phyloP scores from a whole-genome alignment of 768 basidiomycete species.

The Boletus rufocinnamomeus region DNA sequence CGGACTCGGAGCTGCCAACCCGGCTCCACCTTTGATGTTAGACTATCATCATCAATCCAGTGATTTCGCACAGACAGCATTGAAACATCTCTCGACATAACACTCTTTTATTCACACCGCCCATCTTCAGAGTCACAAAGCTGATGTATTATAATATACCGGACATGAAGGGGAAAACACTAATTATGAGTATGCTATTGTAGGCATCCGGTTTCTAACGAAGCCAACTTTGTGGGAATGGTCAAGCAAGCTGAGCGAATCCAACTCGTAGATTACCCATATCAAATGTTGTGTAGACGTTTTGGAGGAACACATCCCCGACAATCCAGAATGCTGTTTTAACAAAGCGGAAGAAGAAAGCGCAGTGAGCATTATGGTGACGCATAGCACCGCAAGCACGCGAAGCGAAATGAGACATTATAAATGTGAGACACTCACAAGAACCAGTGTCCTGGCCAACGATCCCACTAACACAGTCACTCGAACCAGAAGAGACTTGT shows the following conservation, averaged over 20 bases:
- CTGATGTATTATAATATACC: too few species aligned
- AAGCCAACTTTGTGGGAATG: not conserved
- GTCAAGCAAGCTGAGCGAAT: constrained; percentile 33
- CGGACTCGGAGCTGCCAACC: too few species aligned
- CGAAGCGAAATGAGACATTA: too few species aligned
- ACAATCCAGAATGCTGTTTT: constrained; percentile 18
- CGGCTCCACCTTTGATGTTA: too few species aligned
- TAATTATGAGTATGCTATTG: not conserved
- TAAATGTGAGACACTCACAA: constrained; percentile 1
- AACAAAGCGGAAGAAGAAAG: constrained; percentile 1
- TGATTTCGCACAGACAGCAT: too few species aligned
- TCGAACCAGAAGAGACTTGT: constrained; percentile 17
- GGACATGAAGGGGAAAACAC: not conserved
- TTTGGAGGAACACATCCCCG: constrained; percentile 40
- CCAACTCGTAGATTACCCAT: constrained; percentile 37
- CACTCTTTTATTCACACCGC: too few species aligned
- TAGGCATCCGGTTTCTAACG: not conserved
- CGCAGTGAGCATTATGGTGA: constrained; percentile 6
- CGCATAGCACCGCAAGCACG: not conserved
- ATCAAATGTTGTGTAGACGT: constrained; percentile 45
- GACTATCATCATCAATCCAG: too few species aligned
- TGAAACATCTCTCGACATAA: too few species aligned
- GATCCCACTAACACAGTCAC: constrained; percentile 36
- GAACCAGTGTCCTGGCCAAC: not conserved
- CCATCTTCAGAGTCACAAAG: too few species aligned